Evolutionary conservation across 106 monocot species (phyloP).

Genomic region (Dioscorea dumetorum): DNA sequence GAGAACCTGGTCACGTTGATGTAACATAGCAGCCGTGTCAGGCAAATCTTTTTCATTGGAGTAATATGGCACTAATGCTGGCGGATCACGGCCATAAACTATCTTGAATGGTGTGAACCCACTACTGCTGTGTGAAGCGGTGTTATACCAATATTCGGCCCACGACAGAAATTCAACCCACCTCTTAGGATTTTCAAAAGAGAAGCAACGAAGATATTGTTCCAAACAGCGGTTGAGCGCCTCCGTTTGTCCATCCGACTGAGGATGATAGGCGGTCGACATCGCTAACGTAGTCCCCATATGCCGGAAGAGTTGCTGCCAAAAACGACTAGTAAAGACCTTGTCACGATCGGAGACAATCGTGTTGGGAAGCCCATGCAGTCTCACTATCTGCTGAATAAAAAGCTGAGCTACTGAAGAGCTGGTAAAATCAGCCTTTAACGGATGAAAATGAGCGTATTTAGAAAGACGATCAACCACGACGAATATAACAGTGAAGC

Average conservation of each 20-base stretch:
- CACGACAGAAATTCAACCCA: conserved; percentile 1
- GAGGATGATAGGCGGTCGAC: conserved; percentile 19
- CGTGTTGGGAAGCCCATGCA: conserved; percentile 14
- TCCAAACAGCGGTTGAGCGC: conserved; percentile 17
- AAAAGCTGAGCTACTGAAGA: conserved; percentile 3
- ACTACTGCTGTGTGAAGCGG: background rate
- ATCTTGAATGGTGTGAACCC: conserved; percentile 8
- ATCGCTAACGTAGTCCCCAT: background rate
- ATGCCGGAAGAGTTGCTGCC: background rate
- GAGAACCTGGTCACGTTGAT: background rate
- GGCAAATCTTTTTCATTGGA: background rate
- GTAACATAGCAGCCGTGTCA: background rate
- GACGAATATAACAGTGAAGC: background rate
- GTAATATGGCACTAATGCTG: background rate
- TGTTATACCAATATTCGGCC: conserved; percentile 18
- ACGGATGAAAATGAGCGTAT: conserved; percentile 7
- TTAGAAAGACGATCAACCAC: conserved; percentile 14
- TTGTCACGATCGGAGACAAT: conserved; percentile 11
- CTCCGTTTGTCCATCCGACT: conserved; percentile 21
- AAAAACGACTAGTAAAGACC: conserved; percentile 10
- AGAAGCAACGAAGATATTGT: conserved; percentile 8
- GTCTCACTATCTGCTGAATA: background rate
- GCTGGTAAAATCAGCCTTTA: conserved; percentile 7
- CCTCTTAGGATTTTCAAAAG: background rate
- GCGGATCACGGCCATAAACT: conserved; percentile 11